Evolutionary conservation across 345 rosid genomes (phyloP), one percentile per base, ranked within the genome.

Genomic region (Lumnitzera littorea): DNA sequence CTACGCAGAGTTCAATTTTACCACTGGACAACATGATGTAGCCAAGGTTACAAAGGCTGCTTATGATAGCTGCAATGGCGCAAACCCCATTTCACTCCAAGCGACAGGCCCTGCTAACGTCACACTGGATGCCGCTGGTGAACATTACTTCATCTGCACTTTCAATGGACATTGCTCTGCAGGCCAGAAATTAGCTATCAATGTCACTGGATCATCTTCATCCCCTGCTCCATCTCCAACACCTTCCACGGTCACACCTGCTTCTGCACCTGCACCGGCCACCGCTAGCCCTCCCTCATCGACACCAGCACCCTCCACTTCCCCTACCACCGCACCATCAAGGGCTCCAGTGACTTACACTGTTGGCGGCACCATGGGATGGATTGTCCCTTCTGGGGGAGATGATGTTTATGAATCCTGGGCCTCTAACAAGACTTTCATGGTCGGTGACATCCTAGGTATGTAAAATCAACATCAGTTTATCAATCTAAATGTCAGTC

Each of bases 111-210:
- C 87, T 0, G 79, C 71, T 13, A 73, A 60, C 29, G 62, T 79
- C 61, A 63, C 70, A 13, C 77, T 84, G 51, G 66, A 73, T 71
- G 16, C 76, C 25, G 24, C 80, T 13, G 87, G 87, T 13, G 70
- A 71, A 61, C 82, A 76, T 52, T 82, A 65, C 78, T 84, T 46
- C 69, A 73, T 74, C 15, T 81, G 85, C 64, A 67, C 80, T 13
- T 1, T 71, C 51, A 50, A 65, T 5, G 68, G 61, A 27, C 84
- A 75, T 63, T 81, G 84, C 24, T 53, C 68, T 15, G 24, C 47
- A 5, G 84, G 84, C 56, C 89, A 81, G 62, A 74, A 76, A 65
- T 78, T 84, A 0, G n/a, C 79, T 55, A 55, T 84, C 55, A 51
- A 68, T 36, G 55, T 64, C 31, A 36, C 49, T 41, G 52, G 48